Conservation (phyloP, 2,329 filamentous ascomycete species). For the Trichoderma sp. region DNA sequence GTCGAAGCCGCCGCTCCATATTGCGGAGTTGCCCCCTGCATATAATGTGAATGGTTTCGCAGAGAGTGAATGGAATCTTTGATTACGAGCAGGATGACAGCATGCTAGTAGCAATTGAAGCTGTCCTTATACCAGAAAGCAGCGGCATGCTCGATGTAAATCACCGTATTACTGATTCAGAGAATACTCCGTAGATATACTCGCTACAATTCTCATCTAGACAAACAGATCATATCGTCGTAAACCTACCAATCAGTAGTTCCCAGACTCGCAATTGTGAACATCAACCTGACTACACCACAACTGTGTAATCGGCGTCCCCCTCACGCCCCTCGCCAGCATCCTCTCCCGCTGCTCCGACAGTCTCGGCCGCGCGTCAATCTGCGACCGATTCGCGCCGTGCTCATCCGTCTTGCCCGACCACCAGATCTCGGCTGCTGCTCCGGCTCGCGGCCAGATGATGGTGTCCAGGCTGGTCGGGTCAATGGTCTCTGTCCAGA, state of each 20-base stretch:
- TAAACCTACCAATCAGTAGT: neutral
- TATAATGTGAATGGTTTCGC: no score
- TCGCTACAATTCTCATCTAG: no score
- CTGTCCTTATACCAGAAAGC: no score
- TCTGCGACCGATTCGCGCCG: conserved; percentile 70
- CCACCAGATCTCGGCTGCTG: conserved; percentile 80
- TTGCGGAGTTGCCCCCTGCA: conserved; percentile 5
- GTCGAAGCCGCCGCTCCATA: neutral
- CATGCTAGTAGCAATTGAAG: neutral
- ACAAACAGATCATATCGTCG: neutral
- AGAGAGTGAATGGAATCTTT: no score
- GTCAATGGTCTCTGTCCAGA: conserved; percentile 81
- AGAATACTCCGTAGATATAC: no score
- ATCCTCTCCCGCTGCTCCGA: conserved; percentile 77
- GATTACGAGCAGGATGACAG: no score
- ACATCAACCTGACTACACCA: conserved; percentile 27
- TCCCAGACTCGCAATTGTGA: conserved; percentile 17
- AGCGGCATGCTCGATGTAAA: no score
- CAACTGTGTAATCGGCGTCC: conserved; percentile 54
- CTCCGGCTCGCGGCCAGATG: conserved; percentile 76
- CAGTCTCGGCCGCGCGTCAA: conserved; percentile 69
- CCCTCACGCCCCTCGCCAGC: conserved; percentile 66
- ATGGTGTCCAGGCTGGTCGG: conserved; percentile 70
- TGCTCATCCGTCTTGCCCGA: conserved; percentile 66
- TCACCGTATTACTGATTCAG: no score